A percentile compares a stretch with the other conserved stretches of the same genome.
These are phyloP conservation scores for Cordyceps pruinosa DNA, from an alignment of 2,329 filamentous ascomycete genomes.

Conservation along the genomic window DNA sequence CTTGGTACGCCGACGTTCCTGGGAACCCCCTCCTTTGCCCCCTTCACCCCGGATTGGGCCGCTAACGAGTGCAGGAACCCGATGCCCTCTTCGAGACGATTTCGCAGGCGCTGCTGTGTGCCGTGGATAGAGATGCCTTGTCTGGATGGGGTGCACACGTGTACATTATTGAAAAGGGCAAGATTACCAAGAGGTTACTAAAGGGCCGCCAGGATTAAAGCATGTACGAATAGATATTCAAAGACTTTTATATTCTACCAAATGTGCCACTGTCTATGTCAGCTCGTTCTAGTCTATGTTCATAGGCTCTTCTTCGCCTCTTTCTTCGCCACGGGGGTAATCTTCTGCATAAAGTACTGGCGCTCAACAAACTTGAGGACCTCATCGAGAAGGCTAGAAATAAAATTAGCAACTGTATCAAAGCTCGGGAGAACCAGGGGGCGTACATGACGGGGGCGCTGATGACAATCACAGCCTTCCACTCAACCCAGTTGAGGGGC, in stretches of 20 bases:
- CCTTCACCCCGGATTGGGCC: no score
- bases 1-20: constrained; percentile 60
- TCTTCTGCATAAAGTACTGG: constrained; percentile 53
- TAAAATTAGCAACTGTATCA: constrained; percentile 19
- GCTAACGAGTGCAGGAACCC: constrained; percentile 51
- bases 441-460: constrained; percentile 90
- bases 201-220: constrained; percentile 90
- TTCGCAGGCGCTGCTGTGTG: constrained; percentile 90
- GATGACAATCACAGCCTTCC: constrained; percentile 83
- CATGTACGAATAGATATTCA: constrained; percentile 13
- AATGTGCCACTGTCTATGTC: constrained; percentile 11
- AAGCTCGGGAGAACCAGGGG: not conserved
- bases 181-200: constrained; percentile 97
- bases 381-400: constrained; percentile 70
- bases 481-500: constrained; percentile 78
- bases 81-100: constrained; percentile 98
- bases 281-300: constrained; percentile 16
- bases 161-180: constrained; percentile 99
- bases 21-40: constrained; percentile 14
- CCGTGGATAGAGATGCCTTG: constrained; percentile 91
- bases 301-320: constrained; percentile 50
- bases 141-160: constrained; percentile 98
- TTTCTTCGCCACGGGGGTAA: constrained; percentile 30
- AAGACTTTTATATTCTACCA: constrained; percentile 16
- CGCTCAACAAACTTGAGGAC: constrained; percentile 72